Base-by-base conservation (phyloP, 139 green algal species). In the Chlamydomonas sphaeroides region DNA sequence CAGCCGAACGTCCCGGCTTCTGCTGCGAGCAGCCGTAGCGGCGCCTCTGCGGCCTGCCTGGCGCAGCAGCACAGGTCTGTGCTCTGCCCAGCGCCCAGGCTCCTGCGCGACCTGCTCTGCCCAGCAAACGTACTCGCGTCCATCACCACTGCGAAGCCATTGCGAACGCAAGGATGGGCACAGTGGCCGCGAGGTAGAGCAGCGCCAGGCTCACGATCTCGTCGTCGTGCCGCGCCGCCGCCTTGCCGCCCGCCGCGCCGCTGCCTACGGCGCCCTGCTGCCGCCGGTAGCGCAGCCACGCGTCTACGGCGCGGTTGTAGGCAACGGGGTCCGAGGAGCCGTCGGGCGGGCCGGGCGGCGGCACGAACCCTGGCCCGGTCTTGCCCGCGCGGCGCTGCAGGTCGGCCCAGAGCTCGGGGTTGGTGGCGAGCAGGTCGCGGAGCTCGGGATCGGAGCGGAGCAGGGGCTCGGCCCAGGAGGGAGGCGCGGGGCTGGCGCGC, bases 321-420 rank as follows among this genome's bases (percentile, higher is more conserved):
- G 42, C 6, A 1, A 62, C 75, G 1, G 75, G 62, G 61, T 82
- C 75, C 5, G 39, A 33, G 8, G 42, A n/a, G 32, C 42, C 7
- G 75, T 63, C 62, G 0, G 61, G 62, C 42, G 33, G 30, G 18
- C 32, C 32, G 7, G 75, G 75, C 26, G 75, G 61, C 25, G 75
- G 62, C 62, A 72, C 62, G 42, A 65, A 72, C 2, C 14, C n/a
- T 5, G 18, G 49, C 49, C 20, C 41, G 1, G 10, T 14, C 63
- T 82, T 63, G 61, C 75, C 75, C 0, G 75, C 75, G 10, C 75
- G 45, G 14, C 62, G 61, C 75, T 82, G 75, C 75, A 82, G 45
- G 38, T 82, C 75, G 11, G 61, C 41, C 75, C 75, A 82, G 3
- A 82, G 62, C 63, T 82, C 75, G 10, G 75, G 75, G 30, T 65